A percentile compares a stretch with the other conserved stretches of the same genome.
These are phyloP conservation scores for Adiantum capillusveneris DNA, from an alignment of 75 land plant species.

Conservation along the genomic window DNA sequence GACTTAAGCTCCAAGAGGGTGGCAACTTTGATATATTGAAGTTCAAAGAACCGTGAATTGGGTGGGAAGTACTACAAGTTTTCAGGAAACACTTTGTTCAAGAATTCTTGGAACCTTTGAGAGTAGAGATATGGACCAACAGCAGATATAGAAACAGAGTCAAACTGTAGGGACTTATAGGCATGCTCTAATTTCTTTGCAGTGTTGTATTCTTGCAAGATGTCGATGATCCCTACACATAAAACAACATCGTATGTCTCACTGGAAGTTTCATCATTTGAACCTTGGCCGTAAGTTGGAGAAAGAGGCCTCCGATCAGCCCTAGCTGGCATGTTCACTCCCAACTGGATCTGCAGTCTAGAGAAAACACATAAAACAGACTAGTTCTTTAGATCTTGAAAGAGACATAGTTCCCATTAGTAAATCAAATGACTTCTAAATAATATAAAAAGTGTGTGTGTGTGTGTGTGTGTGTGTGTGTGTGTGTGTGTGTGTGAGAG, in stretches of 20 bases:
- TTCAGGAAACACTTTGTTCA: slow-evolving; percentile 47
- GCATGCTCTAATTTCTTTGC: slow-evolving; percentile 51
- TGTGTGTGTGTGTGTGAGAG: too few species aligned
- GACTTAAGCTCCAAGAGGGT: too few species aligned
- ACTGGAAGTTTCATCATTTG: slow-evolving; percentile 24
- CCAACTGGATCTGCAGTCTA: slow-evolving; percentile 63
- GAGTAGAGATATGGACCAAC: slow-evolving; percentile 53
- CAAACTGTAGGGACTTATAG: slow-evolving; percentile 45
- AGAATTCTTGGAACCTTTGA: slow-evolving; percentile 40
- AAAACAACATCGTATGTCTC: slow-evolving; percentile 66
- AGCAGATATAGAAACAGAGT: slow-evolving; percentile 52
- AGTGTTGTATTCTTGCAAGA: slow-evolving; percentile 59
- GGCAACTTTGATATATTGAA: too few species aligned
- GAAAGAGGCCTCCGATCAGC: slow-evolving; percentile 33
- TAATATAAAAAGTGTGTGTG: too few species aligned
- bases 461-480: too few species aligned
- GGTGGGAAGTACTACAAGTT: slow-evolving; percentile 1
- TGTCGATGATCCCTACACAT: slow-evolving; percentile 61
- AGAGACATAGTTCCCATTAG: too few species aligned
- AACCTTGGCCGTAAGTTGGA: slow-evolving; percentile 7
- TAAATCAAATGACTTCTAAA: too few species aligned
- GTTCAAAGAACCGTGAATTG: too few species aligned
- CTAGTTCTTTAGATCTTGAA: too few species aligned
- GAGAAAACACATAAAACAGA: too few species aligned
- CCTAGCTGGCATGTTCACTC: slow-evolving; percentile 79